Base-by-base conservation (phyloP, 495 filamentous ascomycete species). In the Penicillium silybi region DNA sequence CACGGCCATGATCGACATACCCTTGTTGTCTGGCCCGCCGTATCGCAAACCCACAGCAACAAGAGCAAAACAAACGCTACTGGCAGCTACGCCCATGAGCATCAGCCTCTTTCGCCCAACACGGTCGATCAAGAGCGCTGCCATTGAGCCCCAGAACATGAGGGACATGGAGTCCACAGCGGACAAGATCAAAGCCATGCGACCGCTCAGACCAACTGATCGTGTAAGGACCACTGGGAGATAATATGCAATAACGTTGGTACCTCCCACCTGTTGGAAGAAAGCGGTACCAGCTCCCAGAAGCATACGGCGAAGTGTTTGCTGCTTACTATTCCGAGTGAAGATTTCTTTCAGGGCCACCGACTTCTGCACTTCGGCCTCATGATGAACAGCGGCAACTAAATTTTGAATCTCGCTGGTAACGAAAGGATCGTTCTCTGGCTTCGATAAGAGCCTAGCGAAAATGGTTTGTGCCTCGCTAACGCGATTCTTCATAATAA, bases 121-220 rank as follows among this genome's bases (percentile, higher is more conserved):
- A 16, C 48, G 23, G 34, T 59, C 47, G 29, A 59, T 55, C 32
- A 55, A 22, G 6, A 64, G 35, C 0, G 49, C 40, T 7, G 51
- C 58, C 8, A 50, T 20, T n/a, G 35, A 20, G 22, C 51, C 57
- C 48, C 52, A 50, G 35, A 64, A 56, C 51, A 58, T 64, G 17
- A 56, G 34, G 0, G 51, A 53, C 18, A 56, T 49, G 7, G 51
- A 49, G 34, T 60, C 44, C 26, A 41, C 35, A 3, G 51, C 51
- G 2, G 51, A 47, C n/a, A 53, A 16, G 25, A 53, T 47, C 38
- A 48, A 15, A 16, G 44, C 39, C 53, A 44, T 43, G 39, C 44
- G 16, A 32, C 29, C 16, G 17, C n/a, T 32, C 1, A 53, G 27
- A 1, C 51, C 51, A 7, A 53, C 23, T 18, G 51, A 53, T 4